phyloP scores from a whole-genome alignment of 495 filamentous ascomycete genomes.

The Zalerion maritima region DNA sequence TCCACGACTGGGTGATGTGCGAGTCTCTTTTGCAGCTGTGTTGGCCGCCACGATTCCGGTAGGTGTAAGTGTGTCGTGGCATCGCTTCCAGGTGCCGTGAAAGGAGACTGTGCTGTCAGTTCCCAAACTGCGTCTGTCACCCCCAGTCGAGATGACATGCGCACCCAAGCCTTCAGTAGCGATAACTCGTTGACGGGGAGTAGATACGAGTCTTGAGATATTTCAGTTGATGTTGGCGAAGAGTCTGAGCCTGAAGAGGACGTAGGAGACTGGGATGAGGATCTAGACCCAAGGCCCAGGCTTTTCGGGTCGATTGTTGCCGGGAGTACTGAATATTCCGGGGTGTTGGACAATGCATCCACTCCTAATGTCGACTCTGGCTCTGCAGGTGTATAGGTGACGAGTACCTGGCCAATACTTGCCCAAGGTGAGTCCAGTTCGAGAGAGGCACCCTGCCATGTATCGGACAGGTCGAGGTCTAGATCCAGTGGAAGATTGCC shows the following conservation, averaged over 20 bases:
- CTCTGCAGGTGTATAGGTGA: no score
- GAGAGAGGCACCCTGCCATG: no score
- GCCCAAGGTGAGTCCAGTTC: no score
- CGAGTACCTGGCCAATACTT: no score
- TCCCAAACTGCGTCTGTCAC: slow-evolving; percentile 8
- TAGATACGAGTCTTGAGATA: slow-evolving; percentile 17
- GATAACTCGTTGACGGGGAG: slow-evolving; percentile 15
- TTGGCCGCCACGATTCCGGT: slow-evolving; percentile 14
- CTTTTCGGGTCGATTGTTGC: no score
- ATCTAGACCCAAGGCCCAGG: no score
- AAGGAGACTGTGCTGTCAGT: slow-evolving; percentile 7
- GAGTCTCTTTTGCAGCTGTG: slow-evolving; percentile 12
- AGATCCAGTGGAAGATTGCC: no score
- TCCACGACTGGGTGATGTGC: slow-evolving; percentile 37
- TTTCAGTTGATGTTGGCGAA: slow-evolving; percentile 15
- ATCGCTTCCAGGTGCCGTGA: slow-evolving; percentile 4
- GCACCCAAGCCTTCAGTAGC: slow-evolving; percentile 11
- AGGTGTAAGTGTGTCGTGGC: slow-evolving; percentile 6
- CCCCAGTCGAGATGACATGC: slow-evolving; percentile 15
- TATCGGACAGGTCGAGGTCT: no score
- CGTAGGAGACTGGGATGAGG: no score
- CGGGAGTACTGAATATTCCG: no score
- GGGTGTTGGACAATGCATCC: no score
- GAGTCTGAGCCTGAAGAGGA: slow-evolving; percentile 16
- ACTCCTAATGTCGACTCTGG: no score